Percentiles rank a stretch among this genome's conserved stretches.
Conservation (phyloP, 2,329 filamentous ascomycete species). For the Arachnopeziza araneosa region DNA sequence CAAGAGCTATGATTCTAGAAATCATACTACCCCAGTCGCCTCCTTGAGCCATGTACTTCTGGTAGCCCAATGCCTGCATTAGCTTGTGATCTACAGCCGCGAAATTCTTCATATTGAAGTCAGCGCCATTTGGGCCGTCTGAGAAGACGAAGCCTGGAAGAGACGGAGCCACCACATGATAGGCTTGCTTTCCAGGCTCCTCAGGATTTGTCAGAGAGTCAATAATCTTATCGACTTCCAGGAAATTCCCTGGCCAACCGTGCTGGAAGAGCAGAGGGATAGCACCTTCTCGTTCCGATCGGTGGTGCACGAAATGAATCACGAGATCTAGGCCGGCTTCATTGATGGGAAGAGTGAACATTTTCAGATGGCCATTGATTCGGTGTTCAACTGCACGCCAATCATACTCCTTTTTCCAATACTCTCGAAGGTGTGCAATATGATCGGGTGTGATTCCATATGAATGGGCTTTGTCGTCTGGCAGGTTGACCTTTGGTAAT, state of each 20-base stretch:
- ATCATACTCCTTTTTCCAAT: constrained; percentile 28
- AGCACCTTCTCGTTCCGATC: constrained; percentile 40
- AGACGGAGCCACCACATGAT: constrained; percentile 48
- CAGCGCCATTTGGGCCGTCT: constrained; percentile 5
- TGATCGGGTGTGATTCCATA: constrained; percentile 15
- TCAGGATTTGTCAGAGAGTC: constrained; percentile 29
- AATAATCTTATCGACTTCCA: constrained; percentile 46
- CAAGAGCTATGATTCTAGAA: constrained; percentile 52
- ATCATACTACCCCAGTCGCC: constrained; percentile 67
- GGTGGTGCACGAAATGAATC: constrained; percentile 61
- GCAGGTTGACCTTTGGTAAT: constrained; percentile 13
- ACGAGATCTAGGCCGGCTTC: constrained; percentile 37
- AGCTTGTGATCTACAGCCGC: constrained; percentile 60
- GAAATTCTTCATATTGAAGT: constrained; percentile 16
- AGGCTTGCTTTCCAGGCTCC: constrained; percentile 31
- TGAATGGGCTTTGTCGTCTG: constrained; percentile 14
- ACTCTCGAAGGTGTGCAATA: constrained; percentile 17
- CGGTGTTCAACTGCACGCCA: constrained; percentile 25
- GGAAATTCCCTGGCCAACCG: constrained; percentile 59
- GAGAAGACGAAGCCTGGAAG: constrained; percentile 18
- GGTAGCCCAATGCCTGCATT: constrained; percentile 63
- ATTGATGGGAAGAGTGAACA: constrained; percentile 27
- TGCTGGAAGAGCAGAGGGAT: constrained; percentile 39
- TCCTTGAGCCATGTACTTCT: constrained; percentile 55
- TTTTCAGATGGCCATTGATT: constrained; percentile 26